Percentiles rank a stretch among this genome's conserved stretches.
These are phyloP conservation scores for Skeletonema grethae DNA, from an alignment of 108 stramenopile species.

Conservation along the genomic window DNA sequence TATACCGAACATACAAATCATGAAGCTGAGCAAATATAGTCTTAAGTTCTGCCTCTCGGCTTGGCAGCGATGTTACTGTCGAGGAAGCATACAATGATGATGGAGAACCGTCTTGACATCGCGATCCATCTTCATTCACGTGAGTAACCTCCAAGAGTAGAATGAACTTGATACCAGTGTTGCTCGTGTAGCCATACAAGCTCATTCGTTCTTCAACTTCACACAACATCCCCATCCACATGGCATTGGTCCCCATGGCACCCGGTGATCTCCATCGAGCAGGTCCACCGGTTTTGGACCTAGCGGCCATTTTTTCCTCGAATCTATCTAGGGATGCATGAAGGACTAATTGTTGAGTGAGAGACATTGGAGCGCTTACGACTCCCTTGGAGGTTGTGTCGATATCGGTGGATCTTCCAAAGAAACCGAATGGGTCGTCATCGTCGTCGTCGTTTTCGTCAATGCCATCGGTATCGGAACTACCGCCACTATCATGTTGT, in stretches of 20 bases:
- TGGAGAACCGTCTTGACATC: constrained; percentile 6
- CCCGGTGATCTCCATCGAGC: constrained; percentile 48
- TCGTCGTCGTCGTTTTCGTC: constrained; percentile 6
- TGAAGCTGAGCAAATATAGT: constrained; percentile 43
- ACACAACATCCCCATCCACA: constrained; percentile 51
- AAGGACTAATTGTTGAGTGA: constrained; percentile 47
- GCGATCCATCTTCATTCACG: constrained; percentile 26
- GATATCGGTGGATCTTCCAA: neutral
- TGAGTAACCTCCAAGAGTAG: constrained; percentile 30
- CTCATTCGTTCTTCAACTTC: constrained; percentile 42
- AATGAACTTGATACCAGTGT: constrained; percentile 56
- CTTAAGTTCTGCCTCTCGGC: constrained; percentile 38
- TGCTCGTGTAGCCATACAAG: constrained; percentile 48
- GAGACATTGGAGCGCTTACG: constrained; percentile 26
- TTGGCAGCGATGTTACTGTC: constrained; percentile 10
- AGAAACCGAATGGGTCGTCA: constrained; percentile 42
- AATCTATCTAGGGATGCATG: constrained; percentile 54
- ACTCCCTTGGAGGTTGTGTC: constrained; percentile 2
- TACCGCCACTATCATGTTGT: neutral
- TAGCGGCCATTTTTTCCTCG: constrained; percentile 36
- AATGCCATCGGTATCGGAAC: neutral
- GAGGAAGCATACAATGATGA: neutral
- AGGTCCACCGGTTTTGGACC: constrained; percentile 11
- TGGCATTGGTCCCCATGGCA: constrained; percentile 33
- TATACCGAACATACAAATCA: constrained; percentile 48